phyloP scores from a whole-genome alignment of 495 filamentous ascomycete species.

The Lichenothelia convexa region DNA sequence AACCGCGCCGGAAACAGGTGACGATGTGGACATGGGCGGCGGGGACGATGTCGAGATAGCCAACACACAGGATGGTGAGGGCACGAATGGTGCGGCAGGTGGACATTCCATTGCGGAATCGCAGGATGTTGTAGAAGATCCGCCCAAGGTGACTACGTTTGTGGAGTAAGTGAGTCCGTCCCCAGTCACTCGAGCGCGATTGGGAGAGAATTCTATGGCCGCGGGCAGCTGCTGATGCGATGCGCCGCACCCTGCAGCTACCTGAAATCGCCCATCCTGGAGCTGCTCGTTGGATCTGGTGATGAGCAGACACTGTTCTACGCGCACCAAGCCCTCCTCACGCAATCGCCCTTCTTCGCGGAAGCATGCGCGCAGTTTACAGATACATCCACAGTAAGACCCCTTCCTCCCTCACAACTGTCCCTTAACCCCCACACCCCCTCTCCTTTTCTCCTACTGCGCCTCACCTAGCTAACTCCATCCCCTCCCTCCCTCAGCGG shows the following conservation, averaged over 20 bases:
- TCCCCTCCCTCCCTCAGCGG: slow-evolving; percentile 21
- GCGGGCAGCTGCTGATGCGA: slow-evolving; percentile 13
- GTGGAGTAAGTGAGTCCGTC: background rate
- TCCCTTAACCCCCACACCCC: background rate
- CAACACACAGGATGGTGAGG: background rate
- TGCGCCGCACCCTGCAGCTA: slow-evolving; percentile 41
- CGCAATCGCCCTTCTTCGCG: slow-evolving; percentile 56
- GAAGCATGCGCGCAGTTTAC: slow-evolving; percentile 38
- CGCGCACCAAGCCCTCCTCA: slow-evolving; percentile 64
- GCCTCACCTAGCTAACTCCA: background rate
- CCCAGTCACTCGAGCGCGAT: background rate
- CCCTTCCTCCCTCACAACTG: background rate
- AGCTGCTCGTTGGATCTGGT: slow-evolving; percentile 49
- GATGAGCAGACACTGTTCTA: slow-evolving; percentile 42
- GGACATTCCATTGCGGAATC: background rate
- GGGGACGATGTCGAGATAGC: background rate
- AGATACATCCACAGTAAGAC: slow-evolving; percentile 29
- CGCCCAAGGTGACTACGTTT: background rate
- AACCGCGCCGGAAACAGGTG: too few species aligned
- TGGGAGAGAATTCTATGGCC: background rate
- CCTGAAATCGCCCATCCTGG: slow-evolving; percentile 64
- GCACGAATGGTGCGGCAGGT: background rate
- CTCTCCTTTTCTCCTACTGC: background rate
- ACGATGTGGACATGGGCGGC: background rate
- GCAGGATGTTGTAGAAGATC: background rate